Conservation (phyloP, 805 yeast species). For the Metschnikowia gruessii region DNA sequence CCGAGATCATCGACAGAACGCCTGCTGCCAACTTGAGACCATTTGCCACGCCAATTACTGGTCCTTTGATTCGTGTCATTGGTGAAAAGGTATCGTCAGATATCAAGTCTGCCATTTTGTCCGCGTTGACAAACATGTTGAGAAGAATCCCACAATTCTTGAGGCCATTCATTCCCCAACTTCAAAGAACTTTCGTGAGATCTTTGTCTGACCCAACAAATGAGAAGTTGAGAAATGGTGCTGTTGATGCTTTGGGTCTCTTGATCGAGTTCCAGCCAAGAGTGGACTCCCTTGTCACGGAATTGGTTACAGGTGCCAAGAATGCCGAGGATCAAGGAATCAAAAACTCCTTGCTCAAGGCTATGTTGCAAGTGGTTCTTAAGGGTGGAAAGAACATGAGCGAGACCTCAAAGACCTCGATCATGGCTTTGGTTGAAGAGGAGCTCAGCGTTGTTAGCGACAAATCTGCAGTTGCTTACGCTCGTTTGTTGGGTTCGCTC, state of each 20-base stretch:
- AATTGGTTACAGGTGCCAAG: conserved; percentile 73
- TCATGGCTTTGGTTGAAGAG: conserved; percentile 71
- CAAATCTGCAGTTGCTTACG: conserved; percentile 70
- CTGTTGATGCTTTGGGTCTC: conserved; percentile 87
- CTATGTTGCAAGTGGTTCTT: conserved; percentile 74
- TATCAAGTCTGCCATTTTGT: conserved; percentile 89
- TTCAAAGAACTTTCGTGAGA: conserved; percentile 94
- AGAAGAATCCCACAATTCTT: conserved; percentile 83
- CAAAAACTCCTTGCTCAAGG: conserved; percentile 81
- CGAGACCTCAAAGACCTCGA: conserved; percentile 64
- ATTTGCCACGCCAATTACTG: conserved; percentile 89
- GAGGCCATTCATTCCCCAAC: conserved; percentile 94
- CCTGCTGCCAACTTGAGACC: conserved; percentile 81
- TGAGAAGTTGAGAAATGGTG: conserved; percentile 72
- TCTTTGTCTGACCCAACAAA: conserved; percentile 76
- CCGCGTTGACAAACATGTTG: conserved; percentile 76
- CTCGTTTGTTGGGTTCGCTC: conserved; percentile 73
- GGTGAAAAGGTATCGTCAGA: conserved; percentile 93
- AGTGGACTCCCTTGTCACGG: conserved; percentile 88
- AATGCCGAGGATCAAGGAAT: conserved; percentile 65
- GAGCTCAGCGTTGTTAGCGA: conserved; percentile 55
- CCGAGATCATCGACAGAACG: conserved; percentile 80
- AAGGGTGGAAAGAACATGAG: conserved; percentile 78
- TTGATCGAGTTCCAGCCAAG: conserved; percentile 87
- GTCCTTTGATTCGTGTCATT: conserved; percentile 95